A percentile compares a stretch with the other conserved stretches of the same genome.
These are phyloP conservation scores for Quillaja saponaria DNA, from an alignment of 306 rosid genomes.

Conservation along the genomic window DNA sequence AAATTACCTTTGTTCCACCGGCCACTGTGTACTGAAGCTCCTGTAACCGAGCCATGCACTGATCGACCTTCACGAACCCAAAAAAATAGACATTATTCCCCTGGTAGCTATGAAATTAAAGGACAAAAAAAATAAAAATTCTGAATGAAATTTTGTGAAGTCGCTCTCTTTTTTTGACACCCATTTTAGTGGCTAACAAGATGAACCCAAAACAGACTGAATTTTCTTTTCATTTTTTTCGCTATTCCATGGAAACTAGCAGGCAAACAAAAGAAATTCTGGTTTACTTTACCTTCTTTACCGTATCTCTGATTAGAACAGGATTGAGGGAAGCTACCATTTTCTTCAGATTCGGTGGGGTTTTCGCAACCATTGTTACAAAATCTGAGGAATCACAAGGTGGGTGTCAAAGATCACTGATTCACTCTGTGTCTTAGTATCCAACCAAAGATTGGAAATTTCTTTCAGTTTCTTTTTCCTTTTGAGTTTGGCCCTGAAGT, in stretches of 20 bases:
- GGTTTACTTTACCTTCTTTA: slow-evolving; percentile 56
- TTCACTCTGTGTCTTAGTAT: slow-evolving; percentile 22
- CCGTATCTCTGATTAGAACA: slow-evolving; percentile 72
- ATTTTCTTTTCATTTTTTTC: too few relatives aligned
- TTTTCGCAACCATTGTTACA: slow-evolving; percentile 84
- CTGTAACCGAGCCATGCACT: slow-evolving; percentile 83
- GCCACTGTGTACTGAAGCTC: slow-evolving; percentile 81
- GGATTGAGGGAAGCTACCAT: slow-evolving; percentile 74
- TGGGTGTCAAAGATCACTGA: slow-evolving; percentile 41
- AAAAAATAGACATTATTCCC: neutral
- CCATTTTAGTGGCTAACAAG: neutral
- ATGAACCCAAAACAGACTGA: neutral
- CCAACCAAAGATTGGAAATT: slow-evolving; percentile 40
- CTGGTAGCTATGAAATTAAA: neutral
- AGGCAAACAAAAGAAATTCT: neutral
- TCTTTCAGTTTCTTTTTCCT: slow-evolving; percentile 33
- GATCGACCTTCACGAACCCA: slow-evolving; percentile 73
- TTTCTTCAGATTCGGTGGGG: slow-evolving; percentile 75
- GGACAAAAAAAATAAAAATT: neutral
- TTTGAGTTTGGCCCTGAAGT: slow-evolving; percentile 46
- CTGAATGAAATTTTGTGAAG: neutral
- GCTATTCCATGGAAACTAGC: neutral
- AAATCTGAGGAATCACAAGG: slow-evolving; percentile 32
- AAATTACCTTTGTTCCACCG: slow-evolving; percentile 77
- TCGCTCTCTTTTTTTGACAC: neutral